Evolutionary conservation across 768 basidiomycete species (phyloP).

Genomic region (Clathrus columnatus): DNA sequence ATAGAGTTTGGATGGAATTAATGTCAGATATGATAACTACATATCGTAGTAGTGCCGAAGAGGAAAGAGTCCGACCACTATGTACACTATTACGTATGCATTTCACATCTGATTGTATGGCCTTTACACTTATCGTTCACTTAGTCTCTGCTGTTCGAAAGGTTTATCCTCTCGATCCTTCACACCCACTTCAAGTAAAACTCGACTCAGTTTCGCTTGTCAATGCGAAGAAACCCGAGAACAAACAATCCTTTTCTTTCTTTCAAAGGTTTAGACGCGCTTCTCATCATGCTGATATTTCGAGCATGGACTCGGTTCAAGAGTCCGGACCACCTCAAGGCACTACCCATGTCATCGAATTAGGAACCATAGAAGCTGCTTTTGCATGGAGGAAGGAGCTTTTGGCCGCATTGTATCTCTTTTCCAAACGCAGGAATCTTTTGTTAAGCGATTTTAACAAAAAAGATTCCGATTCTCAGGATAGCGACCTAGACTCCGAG

Average conservation of each 20-base stretch:
- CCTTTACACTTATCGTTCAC: not conserved
- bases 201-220: not conserved
- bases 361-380: slow-evolving; percentile 51
- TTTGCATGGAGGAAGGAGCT: slow-evolving; percentile 43
- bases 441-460: slow-evolving; percentile 27
- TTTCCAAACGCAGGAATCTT: slow-evolving; percentile 36
- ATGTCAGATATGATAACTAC: slow-evolving; percentile 51
- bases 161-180: slow-evolving; percentile 35
- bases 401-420: slow-evolving; percentile 23
- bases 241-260: slow-evolving; percentile 26
- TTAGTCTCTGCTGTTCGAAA: slow-evolving; percentile 42
- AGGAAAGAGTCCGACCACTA: slow-evolving; percentile 46
- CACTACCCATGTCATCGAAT: slow-evolving; percentile 30
- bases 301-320: not conserved
- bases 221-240: not conserved
- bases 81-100: slow-evolving; percentile 42
- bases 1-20: slow-evolving; percentile 54
- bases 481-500: slow-evolving; percentile 21
- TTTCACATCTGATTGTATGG: not conserved
- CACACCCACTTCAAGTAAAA: slow-evolving; percentile 27
- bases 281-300: not conserved
- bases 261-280: slow-evolving; percentile 13
- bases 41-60: slow-evolving; percentile 46
- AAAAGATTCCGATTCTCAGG: slow-evolving; percentile 12
- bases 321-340: slow-evolving; percentile 9